phyloP scores from a whole-genome alignment of 208 protist genomes.

The Trypanosoma avium region DNA sequence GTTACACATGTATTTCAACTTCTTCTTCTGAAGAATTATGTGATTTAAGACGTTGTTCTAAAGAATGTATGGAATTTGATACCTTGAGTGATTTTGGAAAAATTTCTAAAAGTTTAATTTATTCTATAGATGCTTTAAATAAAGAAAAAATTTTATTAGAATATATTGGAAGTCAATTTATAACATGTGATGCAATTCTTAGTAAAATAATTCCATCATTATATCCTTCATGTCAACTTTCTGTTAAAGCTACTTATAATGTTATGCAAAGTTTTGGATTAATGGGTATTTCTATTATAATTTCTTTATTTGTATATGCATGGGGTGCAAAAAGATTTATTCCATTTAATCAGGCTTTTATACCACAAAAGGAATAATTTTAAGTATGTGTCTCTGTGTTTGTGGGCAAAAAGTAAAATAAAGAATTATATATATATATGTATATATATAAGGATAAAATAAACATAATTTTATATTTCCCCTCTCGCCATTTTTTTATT shows the following conservation, averaged over 20 bases:
- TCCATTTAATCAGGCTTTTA: conserved; percentile 29
- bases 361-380: conserved; percentile 30
- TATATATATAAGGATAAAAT: neutral
- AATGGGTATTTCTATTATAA: conserved; percentile 22
- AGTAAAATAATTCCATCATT: conserved; percentile 23
- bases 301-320: conserved; percentile 31
- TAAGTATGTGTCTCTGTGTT: neutral
- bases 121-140: conserved; percentile 4
- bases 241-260: neutral
- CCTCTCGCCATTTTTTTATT: conserved; percentile 24
- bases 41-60: conserved; percentile 6
- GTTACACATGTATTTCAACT: neutral
- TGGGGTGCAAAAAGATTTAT: conserved; percentile 57
- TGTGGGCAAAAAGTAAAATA: neutral
- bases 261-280: conserved; percentile 30
- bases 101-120: conserved; percentile 1
- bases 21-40: neutral
- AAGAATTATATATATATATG: neutral
- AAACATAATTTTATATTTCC: no score
- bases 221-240: conserved; percentile 19
- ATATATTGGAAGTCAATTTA: neutral
- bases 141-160: conserved; percentile 7
- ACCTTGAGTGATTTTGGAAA: conserved; percentile 13
- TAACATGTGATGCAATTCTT: conserved; percentile 27
- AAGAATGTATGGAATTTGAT: conserved; percentile 2